A percentile compares a stretch with the other conserved stretches of the same genome.
Conservation (phyloP, 371 early-diverging fungal genomes). For the Mucor racemosus region DNA sequence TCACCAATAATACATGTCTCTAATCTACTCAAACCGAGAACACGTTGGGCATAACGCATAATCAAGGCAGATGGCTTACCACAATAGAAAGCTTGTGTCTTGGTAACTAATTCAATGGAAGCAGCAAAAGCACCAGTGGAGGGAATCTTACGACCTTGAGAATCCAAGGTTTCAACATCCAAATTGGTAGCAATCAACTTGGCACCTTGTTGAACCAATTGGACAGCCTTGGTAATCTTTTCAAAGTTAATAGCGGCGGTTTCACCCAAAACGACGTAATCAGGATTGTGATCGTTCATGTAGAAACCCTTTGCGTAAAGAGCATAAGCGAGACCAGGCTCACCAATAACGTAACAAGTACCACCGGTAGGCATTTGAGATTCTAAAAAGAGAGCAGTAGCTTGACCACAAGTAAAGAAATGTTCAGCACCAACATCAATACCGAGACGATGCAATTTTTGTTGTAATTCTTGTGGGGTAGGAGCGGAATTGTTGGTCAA, state of each 20-base stretch:
- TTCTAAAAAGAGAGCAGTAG: constrained; percentile 65
- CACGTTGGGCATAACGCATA: constrained; percentile 67
- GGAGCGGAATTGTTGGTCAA: constrained; percentile 73
- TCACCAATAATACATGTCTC: constrained; percentile 74
- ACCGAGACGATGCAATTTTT: constrained; percentile 63
- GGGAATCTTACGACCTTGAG: constrained; percentile 58
- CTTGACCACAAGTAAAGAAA: constrained; percentile 69
- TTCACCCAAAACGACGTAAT: constrained; percentile 71
- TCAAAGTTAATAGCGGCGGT: constrained; percentile 64
- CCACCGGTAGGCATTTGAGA: constrained; percentile 63
- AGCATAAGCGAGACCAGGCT: constrained; percentile 66
- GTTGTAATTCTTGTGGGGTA: constrained; percentile 67
- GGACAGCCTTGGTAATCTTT: constrained; percentile 64
- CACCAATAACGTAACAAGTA: constrained; percentile 66
- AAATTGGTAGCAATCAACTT: constrained; percentile 71
- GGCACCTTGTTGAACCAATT: constrained; percentile 59
- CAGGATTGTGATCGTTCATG: constrained; percentile 68
- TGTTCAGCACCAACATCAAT: constrained; percentile 61
- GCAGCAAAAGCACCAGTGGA: constrained; percentile 67
- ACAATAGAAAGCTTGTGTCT: constrained; percentile 69
- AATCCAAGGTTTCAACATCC: constrained; percentile 63
- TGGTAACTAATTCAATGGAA: constrained; percentile 62
- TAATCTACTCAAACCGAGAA: constrained; percentile 55
- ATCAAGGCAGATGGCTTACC: constrained; percentile 71
- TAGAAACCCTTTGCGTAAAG: constrained; percentile 70